Base-by-base conservation (phyloP, 306 rosid species). In the Biancaea sappan region DNA sequence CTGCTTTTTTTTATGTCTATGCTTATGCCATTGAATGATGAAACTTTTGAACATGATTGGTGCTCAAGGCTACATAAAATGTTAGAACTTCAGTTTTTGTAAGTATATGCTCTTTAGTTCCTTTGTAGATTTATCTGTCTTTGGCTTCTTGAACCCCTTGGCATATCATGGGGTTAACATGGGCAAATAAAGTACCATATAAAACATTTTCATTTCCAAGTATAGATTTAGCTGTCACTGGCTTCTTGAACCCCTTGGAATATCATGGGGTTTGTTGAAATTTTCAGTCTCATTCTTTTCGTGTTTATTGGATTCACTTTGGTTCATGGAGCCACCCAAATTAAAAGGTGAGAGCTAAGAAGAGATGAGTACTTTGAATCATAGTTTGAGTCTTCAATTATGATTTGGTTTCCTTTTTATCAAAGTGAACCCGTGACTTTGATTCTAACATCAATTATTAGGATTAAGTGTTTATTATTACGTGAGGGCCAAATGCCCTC, bases 321-420 rank as follows among this genome's bases (percentile, higher is more conserved):
- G 61, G 84, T 71, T 24, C 25, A 81, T 86, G 91, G 83, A 69
- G 83, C 84, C 69, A 66, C 67, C 51, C 80, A 65, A 3, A n/a
- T n/a, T n/a, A n/a, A n/a, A 83, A 86, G 91, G 93, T 88, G 69
- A 75, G 43, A 69, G 24, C 0, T 85, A 50, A 72, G 22, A 37
- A 38, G 10, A 8, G 51, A 29, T 5, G 4, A 72, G 6, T 40
- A 29, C 28, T 60, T 13, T 50, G 19, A n/a, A n/a, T n/a, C n/a
- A n/a, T n/a, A n/a, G n/a, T n/a, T n/a, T n/a, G n/a, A n/a, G n/a
- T n/a, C n/a, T n/a, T n/a, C n/a, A n/a, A n/a, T n/a, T n/a, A n/a
- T n/a, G n/a, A n/a, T n/a, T n/a, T n/a, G n/a, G n/a, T n/a, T n/a
- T n/a, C n/a, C n/a, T n/a, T n/a, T n/a, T n/a, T n/a, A n/a, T n/a